A percentile compares a stretch with the other conserved stretches of the same genome.
phyloP scores from a whole-genome alignment of 352 stramenopile genomes.

The Lagenidium giganteum region DNA sequence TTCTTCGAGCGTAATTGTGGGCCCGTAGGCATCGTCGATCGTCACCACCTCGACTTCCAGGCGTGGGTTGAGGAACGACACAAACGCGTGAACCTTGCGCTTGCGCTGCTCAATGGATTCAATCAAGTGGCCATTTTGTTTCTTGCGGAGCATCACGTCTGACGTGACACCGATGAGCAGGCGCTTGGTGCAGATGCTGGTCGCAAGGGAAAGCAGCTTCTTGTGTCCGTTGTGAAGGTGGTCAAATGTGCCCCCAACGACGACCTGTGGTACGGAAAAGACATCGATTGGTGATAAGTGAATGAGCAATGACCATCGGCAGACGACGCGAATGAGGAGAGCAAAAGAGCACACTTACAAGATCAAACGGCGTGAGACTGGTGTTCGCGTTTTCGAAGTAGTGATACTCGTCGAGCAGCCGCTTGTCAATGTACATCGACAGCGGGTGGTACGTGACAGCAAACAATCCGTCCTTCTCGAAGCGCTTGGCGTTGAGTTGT shows the following conservation, averaged over 20 bases:
- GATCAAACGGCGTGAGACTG: constrained; percentile 43
- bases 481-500: constrained; percentile 55
- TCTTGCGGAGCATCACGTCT: constrained; percentile 73
- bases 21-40: constrained; percentile 84
- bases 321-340: neutral
- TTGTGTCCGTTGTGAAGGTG: constrained; percentile 90
- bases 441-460: constrained; percentile 65
- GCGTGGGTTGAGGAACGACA: constrained; percentile 58
- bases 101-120: constrained; percentile 55
- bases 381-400: constrained; percentile 78
- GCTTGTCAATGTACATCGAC: constrained; percentile 37
- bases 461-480: constrained; percentile 45
- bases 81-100: constrained; percentile 46
- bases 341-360: no score
- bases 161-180: constrained; percentile 80
- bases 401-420: constrained; percentile 39
- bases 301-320: no score
- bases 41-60: constrained; percentile 64
- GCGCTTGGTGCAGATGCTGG: constrained; percentile 32
- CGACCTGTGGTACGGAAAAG: constrained; percentile 23
- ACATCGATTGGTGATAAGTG: no score
- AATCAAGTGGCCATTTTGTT: constrained; percentile 69
- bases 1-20: constrained; percentile 67
- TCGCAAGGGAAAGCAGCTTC: constrained; percentile 81
- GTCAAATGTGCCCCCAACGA: constrained; percentile 88